Base-by-base conservation (phyloP, 2,329 filamentous ascomycete species). In the Xylariomycetidae sp. region DNA sequence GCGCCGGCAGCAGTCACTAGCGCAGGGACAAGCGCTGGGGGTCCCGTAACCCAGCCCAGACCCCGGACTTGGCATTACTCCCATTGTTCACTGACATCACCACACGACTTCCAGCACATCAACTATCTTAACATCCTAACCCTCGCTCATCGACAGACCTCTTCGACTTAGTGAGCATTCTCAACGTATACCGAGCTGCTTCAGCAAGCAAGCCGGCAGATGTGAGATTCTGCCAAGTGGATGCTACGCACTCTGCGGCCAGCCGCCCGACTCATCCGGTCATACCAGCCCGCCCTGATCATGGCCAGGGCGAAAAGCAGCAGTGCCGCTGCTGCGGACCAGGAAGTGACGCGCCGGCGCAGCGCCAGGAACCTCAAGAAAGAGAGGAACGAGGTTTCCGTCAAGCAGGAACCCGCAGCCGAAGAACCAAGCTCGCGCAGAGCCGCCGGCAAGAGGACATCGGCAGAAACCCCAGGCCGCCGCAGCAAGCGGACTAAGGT, bases 401-500 rank as follows among this genome's bases (percentile, higher is more conserved):
- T 17, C 13, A 31, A 31, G 17, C 13, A 29, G 16, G 28, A 24
- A 19, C 27, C 23, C 7, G 25, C 19, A 18, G 10, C 19, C 22
- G 17, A 38, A 40, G 20, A 20, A 12, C 13, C 19, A 20, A 25
- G n/a, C 4, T 6, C 16, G 16, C 18, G 14, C 14, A 5, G 24
- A 18, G 12, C 10, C 3, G n/a, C 6, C 27, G 14, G 19, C 10
- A 40, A 41, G 38, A 37, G 4, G 17, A 30, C 6, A 30, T 6
- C 16, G 7, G 5, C 28, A 7, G 28, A 30, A 30, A n/a, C 26
- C 5, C 5, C 5, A 29, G 26, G 14, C 26, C 26, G 26, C 10
- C 10, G 9, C 8, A 38, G 24, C 19, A 49, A 52, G 37, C 34
- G 44, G 24, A 30, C 35, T n/a, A 43, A 43, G 25, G 31, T 34